These are phyloP conservation scores for Sinapis alba DNA, from an alignment of 441 rosid genomes.

Conservation along the genomic window DNA sequence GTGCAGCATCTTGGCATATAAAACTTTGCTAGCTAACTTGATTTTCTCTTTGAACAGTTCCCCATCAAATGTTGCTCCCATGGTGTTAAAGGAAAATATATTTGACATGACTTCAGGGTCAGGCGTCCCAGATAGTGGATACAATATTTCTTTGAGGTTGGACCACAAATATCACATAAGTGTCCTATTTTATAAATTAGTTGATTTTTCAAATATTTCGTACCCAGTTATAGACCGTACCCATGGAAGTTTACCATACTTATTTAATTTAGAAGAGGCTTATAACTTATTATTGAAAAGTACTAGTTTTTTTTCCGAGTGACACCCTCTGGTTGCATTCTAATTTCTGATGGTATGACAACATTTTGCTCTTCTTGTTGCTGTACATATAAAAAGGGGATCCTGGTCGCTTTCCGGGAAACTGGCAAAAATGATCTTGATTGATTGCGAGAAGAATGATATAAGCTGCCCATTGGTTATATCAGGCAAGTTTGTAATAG, in stretches of 20 bases:
- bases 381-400: slow-evolving; percentile 44
- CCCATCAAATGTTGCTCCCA: slow-evolving; percentile 70
- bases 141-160: slow-evolving; percentile 67
- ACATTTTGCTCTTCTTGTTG: slow-evolving; percentile 17
- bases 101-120: slow-evolving; percentile 64
- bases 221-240: slow-evolving; percentile 11
- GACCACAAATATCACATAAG: slow-evolving; percentile 18
- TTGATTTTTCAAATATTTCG: slow-evolving; percentile 12
- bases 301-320: not conserved
- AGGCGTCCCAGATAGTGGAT: slow-evolving; percentile 48
- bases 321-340: slow-evolving; percentile 21
- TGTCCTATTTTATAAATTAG: slow-evolving; percentile 18
- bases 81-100: slow-evolving; percentile 62
- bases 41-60: slow-evolving; percentile 52
- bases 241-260: slow-evolving; percentile 2
- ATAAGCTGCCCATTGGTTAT: slow-evolving; percentile 64
- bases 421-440: slow-evolving; percentile 82
- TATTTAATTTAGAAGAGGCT: slow-evolving; percentile 1
- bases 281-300: not conserved
- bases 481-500: slow-evolving; percentile 64
- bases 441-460: slow-evolving; percentile 84
- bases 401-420: slow-evolving; percentile 89
- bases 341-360: slow-evolving; percentile 24
- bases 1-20: slow-evolving; percentile 15
- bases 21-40: slow-evolving; percentile 8